Percentiles rank a stretch among this genome's conserved stretches.
These are phyloP conservation scores for Ulota crispa DNA, from an alignment of 225 moss, liverwort and hornwort genomes.

Conservation along the genomic window DNA sequence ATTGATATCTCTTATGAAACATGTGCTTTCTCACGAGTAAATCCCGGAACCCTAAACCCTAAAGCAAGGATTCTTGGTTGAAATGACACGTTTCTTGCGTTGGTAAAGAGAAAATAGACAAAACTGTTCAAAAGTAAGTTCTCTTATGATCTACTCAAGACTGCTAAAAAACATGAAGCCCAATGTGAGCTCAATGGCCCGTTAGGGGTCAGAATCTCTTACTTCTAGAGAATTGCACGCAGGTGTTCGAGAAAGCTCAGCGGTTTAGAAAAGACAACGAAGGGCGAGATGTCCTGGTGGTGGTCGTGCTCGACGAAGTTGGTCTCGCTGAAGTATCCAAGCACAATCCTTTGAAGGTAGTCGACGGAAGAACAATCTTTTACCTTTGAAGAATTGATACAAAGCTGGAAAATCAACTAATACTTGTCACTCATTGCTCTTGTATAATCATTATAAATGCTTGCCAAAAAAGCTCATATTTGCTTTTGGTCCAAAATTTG, in stretches of 20 bases:
- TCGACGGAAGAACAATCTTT: neutral
- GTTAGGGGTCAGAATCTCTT: neutral
- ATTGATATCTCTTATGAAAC: too few relatives aligned
- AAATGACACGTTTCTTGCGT: too few relatives aligned
- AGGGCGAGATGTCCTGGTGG: constrained; percentile 46
- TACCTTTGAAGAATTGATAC: neutral
- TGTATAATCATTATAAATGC: too few relatives aligned
- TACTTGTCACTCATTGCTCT: too few relatives aligned
- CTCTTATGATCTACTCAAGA: neutral
- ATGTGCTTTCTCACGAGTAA: too few relatives aligned
- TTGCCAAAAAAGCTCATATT: too few relatives aligned
- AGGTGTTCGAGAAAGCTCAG: constrained; percentile 51
- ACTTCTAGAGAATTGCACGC: constrained; percentile 5
- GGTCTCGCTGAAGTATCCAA: constrained; percentile 63
- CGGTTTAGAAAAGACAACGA: constrained; percentile 39
- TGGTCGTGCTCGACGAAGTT: constrained; percentile 58
- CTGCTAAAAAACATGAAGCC: neutral
- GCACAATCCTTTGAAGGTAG: constrained; percentile 69
- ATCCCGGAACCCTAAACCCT: too few relatives aligned
- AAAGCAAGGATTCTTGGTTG: neutral
- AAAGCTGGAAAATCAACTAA: neutral
- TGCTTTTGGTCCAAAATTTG: neutral
- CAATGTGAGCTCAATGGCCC: neutral
- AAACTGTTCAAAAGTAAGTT: neutral
- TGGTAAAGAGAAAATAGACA: too few relatives aligned